Evolutionary conservation across 495 filamentous ascomycete genomes (phyloP).

Genomic region (Lineolata rhizophorae): DNA sequence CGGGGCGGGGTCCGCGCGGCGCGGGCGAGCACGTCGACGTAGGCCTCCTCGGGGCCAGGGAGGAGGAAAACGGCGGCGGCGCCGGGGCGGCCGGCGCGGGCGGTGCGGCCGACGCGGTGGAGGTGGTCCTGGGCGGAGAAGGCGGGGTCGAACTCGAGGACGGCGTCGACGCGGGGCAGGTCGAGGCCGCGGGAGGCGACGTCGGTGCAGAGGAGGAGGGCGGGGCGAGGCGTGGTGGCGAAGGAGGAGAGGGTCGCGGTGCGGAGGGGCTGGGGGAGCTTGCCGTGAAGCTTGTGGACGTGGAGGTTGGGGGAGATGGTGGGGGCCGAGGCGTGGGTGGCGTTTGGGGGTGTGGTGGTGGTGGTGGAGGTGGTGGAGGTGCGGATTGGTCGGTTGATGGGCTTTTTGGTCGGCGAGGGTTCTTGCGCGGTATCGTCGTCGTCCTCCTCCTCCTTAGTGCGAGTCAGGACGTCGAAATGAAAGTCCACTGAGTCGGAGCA

Average conservation of each 20-base stretch:
- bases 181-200: slow-evolving; percentile 89
- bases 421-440: neutral
- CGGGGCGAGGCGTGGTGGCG: slow-evolving; percentile 34
- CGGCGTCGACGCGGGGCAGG: slow-evolving; percentile 77
- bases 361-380: neutral
- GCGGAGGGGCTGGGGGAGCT: slow-evolving; percentile 68
- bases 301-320: slow-evolving; percentile 9
- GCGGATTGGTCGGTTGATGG: slow-evolving; percentile 15
- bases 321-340: slow-evolving; percentile 8
- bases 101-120: slow-evolving; percentile 85
- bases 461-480: slow-evolving; percentile 71
- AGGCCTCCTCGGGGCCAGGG: slow-evolving; percentile 77
- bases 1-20: slow-evolving; percentile 17
- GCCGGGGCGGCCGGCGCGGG: slow-evolving; percentile 75
- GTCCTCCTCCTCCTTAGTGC: slow-evolving; percentile 9
- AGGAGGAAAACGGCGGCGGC: slow-evolving; percentile 73
- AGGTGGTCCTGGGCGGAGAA: slow-evolving; percentile 81
- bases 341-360: slow-evolving; percentile 9
- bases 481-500: slow-evolving; percentile 95
- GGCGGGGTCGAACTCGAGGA: slow-evolving; percentile 86
- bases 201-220: slow-evolving; percentile 78
- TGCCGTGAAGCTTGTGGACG: slow-evolving; percentile 77
- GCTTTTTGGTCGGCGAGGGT: neutral
- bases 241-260: slow-evolving; percentile 68
- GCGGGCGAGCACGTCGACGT: slow-evolving; percentile 48